A percentile compares a stretch with the other conserved stretches of the same genome.
phyloP scores from a whole-genome alignment of 345 rosid genomes.

The Eucalyptus fibrosa region DNA sequence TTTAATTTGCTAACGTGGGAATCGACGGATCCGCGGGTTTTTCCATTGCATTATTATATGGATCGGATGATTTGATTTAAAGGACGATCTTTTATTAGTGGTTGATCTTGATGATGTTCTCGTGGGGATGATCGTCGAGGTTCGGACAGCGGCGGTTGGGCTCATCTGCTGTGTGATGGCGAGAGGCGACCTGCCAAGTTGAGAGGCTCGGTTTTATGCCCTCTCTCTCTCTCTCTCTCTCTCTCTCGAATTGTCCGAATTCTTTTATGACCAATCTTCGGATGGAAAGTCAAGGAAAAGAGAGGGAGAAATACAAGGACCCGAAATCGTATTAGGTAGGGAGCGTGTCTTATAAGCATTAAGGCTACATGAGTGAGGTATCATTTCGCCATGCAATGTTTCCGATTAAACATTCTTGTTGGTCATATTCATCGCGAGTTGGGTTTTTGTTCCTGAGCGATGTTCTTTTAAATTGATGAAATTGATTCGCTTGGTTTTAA shows the following conservation, averaged over 20 bases:
- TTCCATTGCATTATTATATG: background rate
- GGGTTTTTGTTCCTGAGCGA: rapidly evolving
- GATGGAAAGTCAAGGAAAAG: background rate
- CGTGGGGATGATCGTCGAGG: background rate
- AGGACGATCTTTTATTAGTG: background rate
- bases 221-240: background rate
- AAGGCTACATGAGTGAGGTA: background rate
- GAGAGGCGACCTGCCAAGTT: background rate
- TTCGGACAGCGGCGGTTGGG: background rate
- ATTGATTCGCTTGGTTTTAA: background rate
- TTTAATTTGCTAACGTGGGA: background rate
- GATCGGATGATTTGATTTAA: background rate
- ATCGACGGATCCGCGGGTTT: background rate
- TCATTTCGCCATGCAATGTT: background rate
- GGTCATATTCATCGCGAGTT: rapidly evolving
- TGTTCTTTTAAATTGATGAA: background rate
- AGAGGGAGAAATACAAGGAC: background rate
- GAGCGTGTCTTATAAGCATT: background rate
- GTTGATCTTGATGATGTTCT: background rate
- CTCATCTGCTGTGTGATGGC: background rate
- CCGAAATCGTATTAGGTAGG: background rate
- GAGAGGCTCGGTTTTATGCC: background rate
- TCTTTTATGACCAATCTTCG: background rate
- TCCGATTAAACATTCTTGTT: background rate
- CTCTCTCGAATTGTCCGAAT: background rate